Conservation (phyloP, 169 alveolate species). For the Cytauxzoon felis region DNA sequence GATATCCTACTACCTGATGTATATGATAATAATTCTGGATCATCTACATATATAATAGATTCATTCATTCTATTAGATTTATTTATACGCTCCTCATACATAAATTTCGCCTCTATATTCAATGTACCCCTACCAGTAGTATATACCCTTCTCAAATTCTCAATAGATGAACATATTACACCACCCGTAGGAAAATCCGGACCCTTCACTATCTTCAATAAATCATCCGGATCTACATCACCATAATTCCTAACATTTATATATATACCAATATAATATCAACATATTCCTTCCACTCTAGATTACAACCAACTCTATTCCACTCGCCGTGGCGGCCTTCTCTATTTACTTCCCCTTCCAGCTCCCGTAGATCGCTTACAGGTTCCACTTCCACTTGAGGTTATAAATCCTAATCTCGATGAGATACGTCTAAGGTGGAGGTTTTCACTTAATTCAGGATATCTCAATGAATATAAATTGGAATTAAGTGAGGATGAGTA, state of each 20-base stretch:
- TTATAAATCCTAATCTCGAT: no score
- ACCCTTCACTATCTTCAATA: slow-evolving; percentile 63
- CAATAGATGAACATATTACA: slow-evolving; percentile 57
- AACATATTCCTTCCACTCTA: not conserved
- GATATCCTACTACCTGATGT: slow-evolving; percentile 52
- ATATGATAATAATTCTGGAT: slow-evolving; percentile 16
- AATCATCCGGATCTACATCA: slow-evolving; percentile 50
- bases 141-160: slow-evolving; percentile 55
- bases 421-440: no score
- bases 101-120: slow-evolving; percentile 49
- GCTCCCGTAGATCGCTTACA: no score
- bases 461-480: no score
- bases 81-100: slow-evolving; percentile 34
- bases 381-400: no score
- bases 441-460: not conserved
- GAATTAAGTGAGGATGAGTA: no score
- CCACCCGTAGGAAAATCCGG: slow-evolving; percentile 86
- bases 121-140: slow-evolving; percentile 74
- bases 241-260: slow-evolving; percentile 23
- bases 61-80: slow-evolving; percentile 30
- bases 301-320: not conserved
- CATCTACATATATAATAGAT: slow-evolving; percentile 9
- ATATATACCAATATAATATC: not conserved
- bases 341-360: no score
- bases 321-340: no score